These are phyloP conservation scores for Lobosporangium transversale DNA, from an alignment of 192 early-diverging fungal genomes.

Conservation along the genomic window DNA sequence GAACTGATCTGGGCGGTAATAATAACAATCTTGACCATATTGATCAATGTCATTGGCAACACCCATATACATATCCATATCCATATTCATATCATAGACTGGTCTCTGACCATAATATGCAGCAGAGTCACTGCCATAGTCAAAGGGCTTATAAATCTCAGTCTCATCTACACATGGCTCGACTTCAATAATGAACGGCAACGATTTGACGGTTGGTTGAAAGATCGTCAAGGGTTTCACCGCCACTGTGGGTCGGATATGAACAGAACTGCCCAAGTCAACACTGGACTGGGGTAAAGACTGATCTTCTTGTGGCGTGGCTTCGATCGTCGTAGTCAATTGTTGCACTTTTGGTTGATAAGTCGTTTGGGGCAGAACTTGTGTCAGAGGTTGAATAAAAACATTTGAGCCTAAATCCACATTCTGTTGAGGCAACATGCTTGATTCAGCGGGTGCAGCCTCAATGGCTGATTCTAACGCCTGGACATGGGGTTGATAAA, in stretches of 20 bases:
- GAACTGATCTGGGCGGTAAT: too few species aligned
- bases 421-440: constrained; percentile 8
- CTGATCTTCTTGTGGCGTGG: constrained; percentile 18
- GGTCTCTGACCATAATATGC: too few species aligned
- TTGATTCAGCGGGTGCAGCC: constrained; percentile 4
- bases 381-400: constrained; percentile 30
- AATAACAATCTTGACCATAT: too few species aligned
- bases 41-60: too few species aligned
- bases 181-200: constrained; percentile 28
- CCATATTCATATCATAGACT: too few species aligned
- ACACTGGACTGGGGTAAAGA: constrained; percentile 38
- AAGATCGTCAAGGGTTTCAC: constrained; percentile 22
- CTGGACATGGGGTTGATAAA: constrained; percentile 22
- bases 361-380: constrained; percentile 24
- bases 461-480: constrained; percentile 23
- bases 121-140: too few species aligned
- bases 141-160: background rate
- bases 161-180: constrained; percentile 17
- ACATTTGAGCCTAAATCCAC: constrained; percentile 27
- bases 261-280: constrained; percentile 17
- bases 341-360: constrained; percentile 34
- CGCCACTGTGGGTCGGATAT: constrained; percentile 18
- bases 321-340: constrained; percentile 7
- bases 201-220: constrained; percentile 27
- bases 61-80: too few species aligned